Evolutionary conservation across 148 eudicot genomes (phyloP), one percentile per base, ranked within the genome.

Genomic region (Rhododendron vialii): DNA sequence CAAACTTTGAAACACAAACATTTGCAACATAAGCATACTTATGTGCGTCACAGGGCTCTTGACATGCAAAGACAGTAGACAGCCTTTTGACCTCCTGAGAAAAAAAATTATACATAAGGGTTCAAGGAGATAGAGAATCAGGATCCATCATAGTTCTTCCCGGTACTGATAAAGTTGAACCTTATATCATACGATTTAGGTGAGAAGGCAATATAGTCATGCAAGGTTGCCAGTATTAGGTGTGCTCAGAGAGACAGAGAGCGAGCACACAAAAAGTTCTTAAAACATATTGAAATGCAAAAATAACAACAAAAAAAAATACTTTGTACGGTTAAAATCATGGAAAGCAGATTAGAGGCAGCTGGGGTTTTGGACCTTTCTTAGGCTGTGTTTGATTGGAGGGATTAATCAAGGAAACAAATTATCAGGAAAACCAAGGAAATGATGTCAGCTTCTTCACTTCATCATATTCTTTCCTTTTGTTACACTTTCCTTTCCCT

Each of bases 21-120:
- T 95, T 94, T 28, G 98, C 93, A 86, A 93, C 83, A 80, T 95
- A 95, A 76, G 95, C 96, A 88, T 95, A 95, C 84, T 88, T 93
- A 69, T 88, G 93, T 33, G 91, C 89, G 80, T 89, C 92, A 89
- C 82, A 92, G 61, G 94, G 92, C 86, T 88, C 95, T 73, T 88
- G 92, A 87, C 88, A 84, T 51, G 92, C 92, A 84, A 95, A 88
- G 80, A 90, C 87, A 78, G 87, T 71, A 26, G 93, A 89, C 47
- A 86, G 79, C 87, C 86, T 89, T 87, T 88, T 89, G 30, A 41
- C 85, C 88, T 91, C 95, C 98, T 93, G 87, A 82, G 85, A 82
- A 88, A 57, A 57, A 82, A 71, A 71, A 33, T 28, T n/a, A 51
- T 69, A 18, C 67, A 51, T 6, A 14, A 41, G 43, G 53, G 82